Percentiles rank a stretch among this genome's conserved stretches.
Evolutionary conservation across 306 rosid species (phyloP).

Genomic region (Hippophae gyantsensis): DNA sequence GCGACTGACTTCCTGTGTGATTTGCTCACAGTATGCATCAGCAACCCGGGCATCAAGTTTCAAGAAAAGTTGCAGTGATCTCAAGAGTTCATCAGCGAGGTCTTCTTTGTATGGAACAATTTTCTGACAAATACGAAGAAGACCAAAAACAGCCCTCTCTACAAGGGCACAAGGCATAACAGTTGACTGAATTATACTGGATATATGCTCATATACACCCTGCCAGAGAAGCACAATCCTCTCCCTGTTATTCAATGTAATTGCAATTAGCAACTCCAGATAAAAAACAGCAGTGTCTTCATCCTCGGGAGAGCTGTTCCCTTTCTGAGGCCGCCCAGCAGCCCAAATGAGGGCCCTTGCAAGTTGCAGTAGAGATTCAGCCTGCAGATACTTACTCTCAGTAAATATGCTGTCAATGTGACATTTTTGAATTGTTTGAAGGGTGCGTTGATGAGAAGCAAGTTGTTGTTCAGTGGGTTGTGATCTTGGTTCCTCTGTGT

Average conservation of each 20-base stretch:
- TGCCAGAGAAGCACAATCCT: constrained; percentile 93
- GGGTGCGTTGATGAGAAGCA: constrained; percentile 94
- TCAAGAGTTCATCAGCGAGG: constrained; percentile 89
- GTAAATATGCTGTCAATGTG: constrained; percentile 90
- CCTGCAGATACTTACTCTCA: constrained; percentile 91
- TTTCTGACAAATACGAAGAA: constrained; percentile 86
- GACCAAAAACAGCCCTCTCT: constrained; percentile 97
- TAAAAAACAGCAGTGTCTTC: constrained; percentile 98
- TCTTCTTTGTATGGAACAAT: constrained; percentile 93
- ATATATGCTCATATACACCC: constrained; percentile 91
- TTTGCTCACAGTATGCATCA: constrained; percentile 93
- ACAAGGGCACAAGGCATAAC: constrained; percentile 91
- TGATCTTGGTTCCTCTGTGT: constrained; percentile 92
- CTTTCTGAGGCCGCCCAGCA: constrained; percentile 88
- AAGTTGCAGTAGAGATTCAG: constrained; percentile 87
- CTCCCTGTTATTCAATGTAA: constrained; percentile 89
- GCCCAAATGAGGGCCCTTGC: constrained; percentile 91
- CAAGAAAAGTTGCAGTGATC: constrained; percentile 83
- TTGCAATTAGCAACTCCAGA: constrained; percentile 87
- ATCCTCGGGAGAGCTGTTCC: constrained; percentile 80
- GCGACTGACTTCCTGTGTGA: constrained; percentile 91
- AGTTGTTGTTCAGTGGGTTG: constrained; percentile 99
- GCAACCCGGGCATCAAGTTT: constrained; percentile 98
- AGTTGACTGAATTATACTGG: constrained; percentile 86
- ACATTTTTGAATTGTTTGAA: constrained; percentile 85